phyloP scores from a whole-genome alignment of 805 yeast genomes.

The Torulaspora gathmanii region DNA sequence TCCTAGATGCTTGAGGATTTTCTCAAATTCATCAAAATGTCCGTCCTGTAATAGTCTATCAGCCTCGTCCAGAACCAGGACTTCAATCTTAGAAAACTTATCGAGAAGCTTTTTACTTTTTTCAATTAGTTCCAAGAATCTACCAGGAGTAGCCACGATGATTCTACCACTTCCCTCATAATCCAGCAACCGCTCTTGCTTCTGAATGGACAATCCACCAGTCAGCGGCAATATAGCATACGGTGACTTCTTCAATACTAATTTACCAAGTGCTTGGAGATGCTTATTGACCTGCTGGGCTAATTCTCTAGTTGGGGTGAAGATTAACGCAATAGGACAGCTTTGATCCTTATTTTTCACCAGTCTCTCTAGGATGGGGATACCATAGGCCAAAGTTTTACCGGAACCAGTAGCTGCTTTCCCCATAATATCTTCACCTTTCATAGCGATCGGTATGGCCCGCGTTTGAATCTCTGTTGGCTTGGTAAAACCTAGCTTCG shows the following conservation, averaged over 20 bases:
- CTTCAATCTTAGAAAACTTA: slow-evolving; percentile 42
- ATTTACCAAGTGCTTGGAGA: slow-evolving; percentile 45
- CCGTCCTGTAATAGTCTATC: slow-evolving; percentile 94
- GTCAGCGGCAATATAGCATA: slow-evolving; percentile 70
- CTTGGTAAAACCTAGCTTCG: slow-evolving; percentile 48
- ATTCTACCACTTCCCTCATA: slow-evolving; percentile 65
- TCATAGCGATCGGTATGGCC: slow-evolving; percentile 68
- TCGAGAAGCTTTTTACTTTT: slow-evolving; percentile 45
- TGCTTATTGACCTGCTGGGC: slow-evolving; percentile 92
- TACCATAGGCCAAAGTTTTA: slow-evolving; percentile 91
- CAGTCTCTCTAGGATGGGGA: slow-evolving; percentile 77
- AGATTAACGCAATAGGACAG: slow-evolving; percentile 68
- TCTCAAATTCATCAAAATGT: slow-evolving; percentile 88
- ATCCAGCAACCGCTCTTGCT: slow-evolving; percentile 75
- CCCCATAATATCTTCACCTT: slow-evolving; percentile 81
- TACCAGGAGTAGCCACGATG: slow-evolving; percentile 92
- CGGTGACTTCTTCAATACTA: slow-evolving; percentile 46
- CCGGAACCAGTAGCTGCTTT: slow-evolving; percentile 98
- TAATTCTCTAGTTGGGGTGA: slow-evolving; percentile 94
- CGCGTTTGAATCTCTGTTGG: slow-evolving; percentile 85
- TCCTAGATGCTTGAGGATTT: slow-evolving; percentile 61
- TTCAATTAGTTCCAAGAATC: slow-evolving; percentile 77
- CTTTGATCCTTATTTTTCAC: slow-evolving; percentile 20
- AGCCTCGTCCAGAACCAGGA: slow-evolving; percentile 86
- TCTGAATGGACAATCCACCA: slow-evolving; percentile 92